A percentile compares a stretch with the other conserved stretches of the same genome.
Conservation (phyloP, 192 early-diverging fungal genomes). For the Podila epicladia region DNA sequence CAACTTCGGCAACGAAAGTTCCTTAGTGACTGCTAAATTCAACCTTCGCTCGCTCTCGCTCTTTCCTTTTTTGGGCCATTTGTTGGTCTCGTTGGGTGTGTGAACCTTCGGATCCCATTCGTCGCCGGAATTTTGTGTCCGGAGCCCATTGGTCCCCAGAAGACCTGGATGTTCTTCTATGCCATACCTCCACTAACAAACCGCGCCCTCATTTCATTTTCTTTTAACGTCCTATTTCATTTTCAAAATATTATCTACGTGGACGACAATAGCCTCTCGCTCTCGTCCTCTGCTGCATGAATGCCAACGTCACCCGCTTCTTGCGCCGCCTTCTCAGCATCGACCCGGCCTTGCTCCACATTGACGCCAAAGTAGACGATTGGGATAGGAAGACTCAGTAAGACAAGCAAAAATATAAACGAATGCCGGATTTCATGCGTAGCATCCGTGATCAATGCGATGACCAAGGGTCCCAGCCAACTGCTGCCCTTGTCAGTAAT, state of each 20-base stretch:
- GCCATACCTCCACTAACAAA: no score
- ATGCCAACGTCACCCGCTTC: conserved; percentile 1
- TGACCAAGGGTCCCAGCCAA: conserved; percentile 73
- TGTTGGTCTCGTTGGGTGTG: no score
- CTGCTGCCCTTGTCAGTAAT: conserved; percentile 72
- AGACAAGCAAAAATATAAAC: conserved; percentile 58
- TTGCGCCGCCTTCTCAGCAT: conserved; percentile 43
- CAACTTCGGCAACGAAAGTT: no score
- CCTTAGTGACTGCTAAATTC: no score
- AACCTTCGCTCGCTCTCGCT: no score
- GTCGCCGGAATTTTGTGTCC: no score
- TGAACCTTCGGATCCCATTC: no score
- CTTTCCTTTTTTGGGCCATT: no score
- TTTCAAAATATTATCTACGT: not conserved
- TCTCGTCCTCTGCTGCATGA: conserved; percentile 8
- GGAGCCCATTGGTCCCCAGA: no score
- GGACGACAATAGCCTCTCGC: conserved; percentile 18
- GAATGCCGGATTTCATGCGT: conserved; percentile 61
- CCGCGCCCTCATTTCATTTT: not conserved
- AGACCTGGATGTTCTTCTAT: no score
- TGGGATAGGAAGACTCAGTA: conserved; percentile 57
- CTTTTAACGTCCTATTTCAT: not conserved
- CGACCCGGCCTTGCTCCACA: conserved; percentile 57
- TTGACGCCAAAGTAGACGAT: conserved; percentile 61
- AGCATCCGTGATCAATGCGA: conserved; percentile 63